These are phyloP conservation scores for Saturnispora hagleri DNA, from an alignment of 805 yeast species.

Conservation along the genomic window DNA sequence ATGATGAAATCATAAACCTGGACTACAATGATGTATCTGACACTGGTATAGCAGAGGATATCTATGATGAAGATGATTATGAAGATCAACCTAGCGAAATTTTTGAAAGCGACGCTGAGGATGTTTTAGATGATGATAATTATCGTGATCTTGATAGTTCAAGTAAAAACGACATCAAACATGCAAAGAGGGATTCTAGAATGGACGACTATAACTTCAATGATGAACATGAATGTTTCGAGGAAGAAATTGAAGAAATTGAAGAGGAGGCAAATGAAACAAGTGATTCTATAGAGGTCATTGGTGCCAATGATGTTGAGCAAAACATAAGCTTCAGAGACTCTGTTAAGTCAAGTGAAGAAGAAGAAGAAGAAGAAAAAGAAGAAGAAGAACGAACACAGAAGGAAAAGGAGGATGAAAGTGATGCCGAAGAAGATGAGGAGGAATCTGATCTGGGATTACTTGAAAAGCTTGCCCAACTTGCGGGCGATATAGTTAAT, in stretches of 20 bases:
- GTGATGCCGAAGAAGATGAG: no score
- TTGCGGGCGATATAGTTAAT: constrained; percentile 9
- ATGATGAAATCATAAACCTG: background rate
- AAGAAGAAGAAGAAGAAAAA: background rate
- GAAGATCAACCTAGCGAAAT: background rate
- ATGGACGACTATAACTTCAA: constrained; percentile 1
- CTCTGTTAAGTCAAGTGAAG: constrained; percentile 2
- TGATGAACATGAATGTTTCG: background rate
- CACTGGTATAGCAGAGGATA: background rate
- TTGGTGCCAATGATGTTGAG: constrained; percentile 1
- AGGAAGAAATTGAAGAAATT: background rate
- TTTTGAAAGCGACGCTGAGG: constrained; percentile 6
- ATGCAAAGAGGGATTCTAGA: constrained; percentile 4
- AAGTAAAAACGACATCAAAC: constrained; percentile 4
- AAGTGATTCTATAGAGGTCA: constrained; percentile 6
- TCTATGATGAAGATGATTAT: background rate
- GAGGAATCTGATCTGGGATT: constrained; percentile 7
- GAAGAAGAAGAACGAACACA: background rate
- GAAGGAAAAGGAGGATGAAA: background rate
- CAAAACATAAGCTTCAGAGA: background rate
- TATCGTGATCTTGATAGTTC: constrained; percentile 7
- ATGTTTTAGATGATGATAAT: constrained; percentile 13
- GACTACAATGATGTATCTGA: background rate
- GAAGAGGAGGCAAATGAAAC: constrained; percentile 10
- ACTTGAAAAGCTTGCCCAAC: constrained; percentile 8